Percentiles rank a stretch among this genome's conserved stretches.
Conservation (phyloP, 441 rosid genomes). For the Adansonia grandidieri region DNA sequence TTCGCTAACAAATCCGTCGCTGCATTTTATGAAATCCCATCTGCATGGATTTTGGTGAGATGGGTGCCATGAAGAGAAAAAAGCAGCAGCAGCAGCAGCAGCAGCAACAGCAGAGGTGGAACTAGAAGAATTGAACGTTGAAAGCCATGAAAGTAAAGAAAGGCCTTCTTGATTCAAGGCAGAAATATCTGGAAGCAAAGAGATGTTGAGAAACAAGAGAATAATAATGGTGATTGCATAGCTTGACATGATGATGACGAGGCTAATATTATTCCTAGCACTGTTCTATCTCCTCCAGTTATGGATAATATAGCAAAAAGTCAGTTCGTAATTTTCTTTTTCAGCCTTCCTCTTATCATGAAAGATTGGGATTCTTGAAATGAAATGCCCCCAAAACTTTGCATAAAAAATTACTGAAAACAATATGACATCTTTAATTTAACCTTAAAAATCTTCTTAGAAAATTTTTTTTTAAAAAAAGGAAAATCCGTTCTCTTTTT, state of each 20-base stretch:
- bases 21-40: slow-evolving; percentile 61
- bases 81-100: slow-evolving; percentile 42
- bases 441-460: slow-evolving; percentile 11
- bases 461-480: too few relatives aligned
- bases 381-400: slow-evolving; percentile 30
- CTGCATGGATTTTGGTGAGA: slow-evolving; percentile 59
- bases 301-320: slow-evolving; percentile 23
- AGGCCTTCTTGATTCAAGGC: slow-evolving; percentile 72
- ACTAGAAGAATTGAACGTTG: slow-evolving; percentile 54
- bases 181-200: slow-evolving; percentile 47
- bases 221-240: slow-evolving; percentile 46
- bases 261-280: slow-evolving; percentile 29
- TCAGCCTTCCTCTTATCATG: slow-evolving; percentile 21
- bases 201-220: slow-evolving; percentile 51
- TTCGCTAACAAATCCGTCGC: slow-evolving; percentile 47
- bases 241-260: slow-evolving; percentile 51
- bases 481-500: not conserved
- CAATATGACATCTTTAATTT: slow-evolving; percentile 22
- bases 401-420: slow-evolving; percentile 28
- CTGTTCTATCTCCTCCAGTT: slow-evolving; percentile 44
- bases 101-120: too few relatives aligned
- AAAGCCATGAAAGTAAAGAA: slow-evolving; percentile 73
- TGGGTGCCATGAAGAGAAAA: slow-evolving; percentile 72
- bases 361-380: slow-evolving; percentile 26
- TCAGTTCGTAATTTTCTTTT: slow-evolving; percentile 18